Evolutionary conservation across 129 eudicot species (phyloP), one percentile per base, ranked within the genome.

Genomic region (Smallanthus sonchifolius): DNA sequence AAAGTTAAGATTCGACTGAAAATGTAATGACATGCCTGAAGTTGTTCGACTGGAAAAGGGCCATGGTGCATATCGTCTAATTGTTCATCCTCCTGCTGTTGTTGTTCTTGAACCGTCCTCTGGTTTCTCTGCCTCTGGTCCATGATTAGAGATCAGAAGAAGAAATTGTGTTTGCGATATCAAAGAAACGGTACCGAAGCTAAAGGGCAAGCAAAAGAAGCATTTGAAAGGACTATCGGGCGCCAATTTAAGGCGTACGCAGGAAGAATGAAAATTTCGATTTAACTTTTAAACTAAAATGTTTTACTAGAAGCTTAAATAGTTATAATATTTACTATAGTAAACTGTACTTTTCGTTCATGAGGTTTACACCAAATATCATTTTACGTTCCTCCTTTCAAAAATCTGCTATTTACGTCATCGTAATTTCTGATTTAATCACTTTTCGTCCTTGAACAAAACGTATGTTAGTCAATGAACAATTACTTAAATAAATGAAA

Each of bases 41-140:
- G 97, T 20, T 89, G 94, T 73, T 92, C 97, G 64, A 92, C 75
- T 16, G 97, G 97, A 45, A 78, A 84, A 82, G 97, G 96, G 56
- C 96, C 97, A 37, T 89, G 88, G 8, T 87, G 89, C 14, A 84
- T 68, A 8, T 81, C 84, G 0, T 92, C 97, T 62, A 74, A 89
- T 13, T 65, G 74, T 43, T 87, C 97, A 44, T 84, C 87, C 0
- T 82, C 67, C 51, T 81, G 81, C 16, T 39, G 82, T 24, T 80
- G 82, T 30, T 67, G 74, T 75, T 83, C 78, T 65, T 84, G 92
- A 61, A 59, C 74, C 40, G 38, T 34, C 43, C 57, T 80, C 72
- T 83, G 83, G 72, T 70, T 85, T 75, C 88, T 81, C 65, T 82
- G 91, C 32, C 85, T 83, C 66, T 89, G 92, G 67, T 87, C 92